A percentile compares a stretch with the other conserved stretches of the same genome.
Conservation (phyloP, 257 asterid species). For the Penstemon eatonii region DNA sequence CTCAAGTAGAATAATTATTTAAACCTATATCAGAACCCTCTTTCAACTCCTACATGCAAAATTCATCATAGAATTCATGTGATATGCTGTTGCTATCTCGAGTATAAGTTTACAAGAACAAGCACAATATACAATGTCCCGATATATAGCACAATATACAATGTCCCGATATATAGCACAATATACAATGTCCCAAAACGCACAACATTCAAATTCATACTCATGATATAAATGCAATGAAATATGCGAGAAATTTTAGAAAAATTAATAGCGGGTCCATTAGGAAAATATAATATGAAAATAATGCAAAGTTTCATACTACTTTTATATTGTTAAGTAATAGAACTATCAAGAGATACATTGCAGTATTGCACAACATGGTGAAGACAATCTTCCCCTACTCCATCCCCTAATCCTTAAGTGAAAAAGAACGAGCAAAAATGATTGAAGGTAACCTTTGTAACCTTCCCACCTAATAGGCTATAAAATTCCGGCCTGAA, state of each 20-base stretch:
- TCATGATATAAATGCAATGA: neutral
- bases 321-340: conserved; percentile 33
- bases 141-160: no score
- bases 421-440: conserved; percentile 32
- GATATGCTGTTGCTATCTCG: neutral
- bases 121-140: no score
- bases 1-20: no score
- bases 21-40: no score
- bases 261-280: neutral
- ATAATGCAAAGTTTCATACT: neutral
- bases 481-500: conserved; percentile 25
- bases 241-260: neutral
- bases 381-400: conserved; percentile 29
- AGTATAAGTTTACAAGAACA: neutral
- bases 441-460: conserved; percentile 32
- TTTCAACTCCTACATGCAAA: no score
- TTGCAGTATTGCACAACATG: conserved; percentile 77
- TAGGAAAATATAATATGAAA: neutral
- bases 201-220: neutral
- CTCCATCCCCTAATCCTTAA: conserved; percentile 24
- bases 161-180: no score
- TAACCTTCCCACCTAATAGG: conserved; percentile 33
- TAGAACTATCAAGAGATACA: conserved; percentile 48
- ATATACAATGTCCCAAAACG: no score
- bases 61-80: no score